Base-by-base conservation (phyloP, 78 protist genomes). In the Dictyostelium citrinum region DNA sequence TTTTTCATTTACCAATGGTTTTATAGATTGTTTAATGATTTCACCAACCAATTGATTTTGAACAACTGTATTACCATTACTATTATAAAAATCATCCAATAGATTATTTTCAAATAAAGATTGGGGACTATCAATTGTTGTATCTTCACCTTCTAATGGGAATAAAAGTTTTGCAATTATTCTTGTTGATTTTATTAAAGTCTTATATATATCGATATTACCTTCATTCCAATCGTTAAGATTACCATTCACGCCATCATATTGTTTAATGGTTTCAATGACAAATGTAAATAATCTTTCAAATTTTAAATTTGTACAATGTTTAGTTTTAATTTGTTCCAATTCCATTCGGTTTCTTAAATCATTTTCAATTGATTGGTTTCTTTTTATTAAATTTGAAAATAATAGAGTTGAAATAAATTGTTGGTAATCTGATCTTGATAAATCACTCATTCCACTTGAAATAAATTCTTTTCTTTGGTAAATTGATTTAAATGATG, bases 271-370 rank as follows among this genome's bases (percentile, higher is more conserved):
- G 17, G 80, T 35, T 39, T 72, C 49, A 72, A 72, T 33, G 1
- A 72, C 55, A 72, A 37, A 72, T 37, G 17, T 20, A 37, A 72
- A 72, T 72, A 72, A 72, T 72, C 55, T 72, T 72, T 72, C 80
- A 20, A 33, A 20, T 37, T 72, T 72, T 22, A 8, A n/a, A 17
- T 31, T 72, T 49, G 0, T 49, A 16, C 60, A 49, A 49, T 49
- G 16, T 49, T 49, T 49, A 14, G 17, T 16, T 16, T 16, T 49
- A 4, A 49, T 49, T 58, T 58, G 31, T 58, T 58, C 68, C 20
- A 22, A 6, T 31, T 16, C 7, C 1, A 70, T 16, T 17, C 2
- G 14, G 7, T 7, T 14, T 27, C 29, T 70, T 27, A 70, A 16
- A 8, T 33, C 22, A 31, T 11, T 31, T 33, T 70, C 29, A 33